phyloP scores from a whole-genome alignment of 805 yeast genomes.

The Lipomyces orientalis region DNA sequence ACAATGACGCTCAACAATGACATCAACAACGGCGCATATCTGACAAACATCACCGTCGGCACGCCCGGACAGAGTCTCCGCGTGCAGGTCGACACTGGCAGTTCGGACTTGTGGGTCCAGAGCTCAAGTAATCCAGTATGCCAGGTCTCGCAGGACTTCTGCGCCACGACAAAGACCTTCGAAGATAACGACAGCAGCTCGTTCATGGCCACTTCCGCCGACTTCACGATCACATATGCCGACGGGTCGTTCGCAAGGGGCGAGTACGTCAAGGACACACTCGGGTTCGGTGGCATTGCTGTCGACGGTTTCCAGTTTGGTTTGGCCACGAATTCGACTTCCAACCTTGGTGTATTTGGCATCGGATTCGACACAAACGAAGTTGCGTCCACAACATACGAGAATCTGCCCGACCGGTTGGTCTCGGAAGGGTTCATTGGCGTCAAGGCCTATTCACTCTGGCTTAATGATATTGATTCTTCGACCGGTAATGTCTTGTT shows the following conservation, averaged over 20 bases:
- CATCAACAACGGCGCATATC: constrained; percentile 40
- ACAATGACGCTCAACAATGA: constrained; percentile 39
- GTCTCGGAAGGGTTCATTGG: constrained; percentile 52
- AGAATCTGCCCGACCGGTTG: constrained; percentile 46
- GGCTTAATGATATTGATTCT: constrained; percentile 48
- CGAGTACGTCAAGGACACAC: constrained; percentile 66
- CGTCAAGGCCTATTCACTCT: constrained; percentile 54
- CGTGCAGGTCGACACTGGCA: constrained; percentile 74
- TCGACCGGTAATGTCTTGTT: constrained; percentile 49
- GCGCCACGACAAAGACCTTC: constrained; percentile 43
- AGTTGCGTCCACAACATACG: constrained; percentile 39
- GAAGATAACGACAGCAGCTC: constrained; percentile 36
- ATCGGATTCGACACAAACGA: constrained; percentile 48
- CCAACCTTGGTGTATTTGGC: constrained; percentile 60
- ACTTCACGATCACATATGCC: constrained; percentile 50
- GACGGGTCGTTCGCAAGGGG: constrained; percentile 60
- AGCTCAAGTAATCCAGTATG: constrained; percentile 54
- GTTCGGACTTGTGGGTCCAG: constrained; percentile 73
- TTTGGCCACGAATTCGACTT: constrained; percentile 67
- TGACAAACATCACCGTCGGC: constrained; percentile 53
- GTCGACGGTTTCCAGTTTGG: constrained; percentile 68
- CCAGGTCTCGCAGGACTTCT: constrained; percentile 28
- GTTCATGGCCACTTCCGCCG: constrained; percentile 34
- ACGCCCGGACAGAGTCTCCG: constrained; percentile 59
- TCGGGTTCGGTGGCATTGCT: constrained; percentile 56